Conservation (phyloP, 257 asterid genomes). For the Solanum sitiens region DNA sequence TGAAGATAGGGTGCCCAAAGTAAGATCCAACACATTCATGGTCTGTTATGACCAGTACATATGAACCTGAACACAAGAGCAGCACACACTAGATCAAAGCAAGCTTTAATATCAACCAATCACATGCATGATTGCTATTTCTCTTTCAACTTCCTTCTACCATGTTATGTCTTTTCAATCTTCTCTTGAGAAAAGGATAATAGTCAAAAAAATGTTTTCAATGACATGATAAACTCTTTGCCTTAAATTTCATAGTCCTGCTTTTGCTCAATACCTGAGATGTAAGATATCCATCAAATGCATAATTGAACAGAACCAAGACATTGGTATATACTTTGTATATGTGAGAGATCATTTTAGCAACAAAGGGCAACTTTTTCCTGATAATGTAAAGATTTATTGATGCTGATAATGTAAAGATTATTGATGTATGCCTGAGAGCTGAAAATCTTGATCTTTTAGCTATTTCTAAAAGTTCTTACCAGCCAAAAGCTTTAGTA, state of each 20-base stretch:
- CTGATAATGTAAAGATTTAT: not conserved
- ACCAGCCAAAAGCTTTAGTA: conserved; percentile 73
- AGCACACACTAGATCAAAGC: not conserved
- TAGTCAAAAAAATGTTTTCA: not conserved
- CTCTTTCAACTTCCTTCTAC: not conserved
- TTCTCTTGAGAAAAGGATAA: not conserved
- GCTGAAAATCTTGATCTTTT: not conserved
- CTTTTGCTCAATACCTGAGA: not conserved
- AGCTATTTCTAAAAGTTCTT: conserved; percentile 3
- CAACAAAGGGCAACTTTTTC: not conserved
- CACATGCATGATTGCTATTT: not conserved
- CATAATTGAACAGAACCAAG: not conserved
- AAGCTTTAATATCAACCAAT: not conserved
- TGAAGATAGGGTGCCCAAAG: conserved; percentile 72
- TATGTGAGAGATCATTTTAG: not conserved
- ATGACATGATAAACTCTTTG: not conserved
- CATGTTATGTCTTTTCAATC: not conserved
- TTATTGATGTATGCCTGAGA: not conserved
- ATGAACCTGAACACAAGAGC: conserved; percentile 48
- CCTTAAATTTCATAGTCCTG: not conserved
- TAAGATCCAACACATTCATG: conserved; percentile 76
- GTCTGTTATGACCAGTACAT: conserved; percentile 63
- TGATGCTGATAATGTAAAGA: not conserved
- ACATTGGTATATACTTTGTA: not conserved
- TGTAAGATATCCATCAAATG: not conserved